Evolutionary conservation across 1,139 yeast genomes (phyloP), one percentile per base, ranked within the genome.

Genomic region (Wickerhamomyces sp.): DNA sequence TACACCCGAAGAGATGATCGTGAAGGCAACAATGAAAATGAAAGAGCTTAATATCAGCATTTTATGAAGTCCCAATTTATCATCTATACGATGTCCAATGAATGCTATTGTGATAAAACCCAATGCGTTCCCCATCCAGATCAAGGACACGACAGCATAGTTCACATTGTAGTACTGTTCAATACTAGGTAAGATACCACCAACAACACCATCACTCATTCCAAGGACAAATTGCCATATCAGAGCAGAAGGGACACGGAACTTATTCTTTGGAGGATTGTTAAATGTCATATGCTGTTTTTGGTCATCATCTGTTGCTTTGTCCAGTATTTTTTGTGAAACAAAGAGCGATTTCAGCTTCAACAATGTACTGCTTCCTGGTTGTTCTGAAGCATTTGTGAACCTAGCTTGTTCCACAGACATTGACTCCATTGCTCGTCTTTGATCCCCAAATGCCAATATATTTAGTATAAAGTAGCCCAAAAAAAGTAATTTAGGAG

Each of bases 251-350:
- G 62, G 37, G 12, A 74, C 58, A 38, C 82, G 58, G 63, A 66
- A 67, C 31, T 50, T 44, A 47, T 74, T 75, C 35, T 51, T 61
- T n/a, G 71, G 65, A 0, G 81, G 78, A 44, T 71, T 66, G 12
- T 12, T 16, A 8, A 32, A 3, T 2, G 28, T 24, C 35, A 32
- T 32, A n/a, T 17, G 13, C 6, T 12, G 16, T 5, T 15, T 19
- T 14, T 31, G 7, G 5, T 12, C 34, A 7, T 16, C 25, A 3
- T 28, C 31, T n/a, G 7, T n/a, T 9, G 13, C 26, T 7, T n/a
- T 6, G 21, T 28, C 31, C 10, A 4, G 14, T 13, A 17, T 10
- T 4, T 24, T 13, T 6, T 13, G 10, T 6, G 8, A 7, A 6
- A n/a, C 20, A 10, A 17, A 15, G 16, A 18, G 10, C 9, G 17